These are phyloP conservation scores for Lotmaria passim DNA, from an alignment of 208 protist genomes.

Conservation along the genomic window DNA sequence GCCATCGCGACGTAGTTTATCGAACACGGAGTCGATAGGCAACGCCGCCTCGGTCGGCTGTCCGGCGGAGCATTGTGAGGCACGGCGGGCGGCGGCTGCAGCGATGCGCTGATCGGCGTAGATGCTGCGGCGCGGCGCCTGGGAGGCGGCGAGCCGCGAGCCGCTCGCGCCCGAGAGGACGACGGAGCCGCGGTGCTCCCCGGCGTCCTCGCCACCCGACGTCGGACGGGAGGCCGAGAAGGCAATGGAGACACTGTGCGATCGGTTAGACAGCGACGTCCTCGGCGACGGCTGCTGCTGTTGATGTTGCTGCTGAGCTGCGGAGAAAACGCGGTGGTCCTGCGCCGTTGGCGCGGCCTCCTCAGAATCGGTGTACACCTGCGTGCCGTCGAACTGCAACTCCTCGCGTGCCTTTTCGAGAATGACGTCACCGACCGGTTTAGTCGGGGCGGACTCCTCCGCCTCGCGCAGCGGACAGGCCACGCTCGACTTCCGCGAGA, in stretches of 20 bases:
- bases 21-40: slow-evolving; percentile 32
- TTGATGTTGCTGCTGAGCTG: too few relatives aligned
- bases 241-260: slow-evolving; percentile 8
- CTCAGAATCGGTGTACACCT: slow-evolving; percentile 6
- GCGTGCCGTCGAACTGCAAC: slow-evolving; percentile 27
- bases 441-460: slow-evolving; percentile 10
- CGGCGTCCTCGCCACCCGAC: slow-evolving; percentile 27
- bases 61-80: slow-evolving; percentile 2
- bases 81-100: slow-evolving; percentile 14
- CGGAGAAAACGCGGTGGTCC: too few relatives aligned
- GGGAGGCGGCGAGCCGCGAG: slow-evolving; percentile 13
- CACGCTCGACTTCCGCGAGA: slow-evolving; percentile 12
- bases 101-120: slow-evolving; percentile 34
- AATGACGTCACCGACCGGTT: slow-evolving; percentile 66
- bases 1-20: slow-evolving; percentile 66
- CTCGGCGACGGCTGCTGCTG: too few relatives aligned
- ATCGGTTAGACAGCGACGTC: not conserved
- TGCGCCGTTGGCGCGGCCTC: not conserved
- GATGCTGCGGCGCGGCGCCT: slow-evolving; percentile 17
- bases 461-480: slow-evolving; percentile 1
- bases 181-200: slow-evolving; percentile 26
- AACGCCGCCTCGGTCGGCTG: not conserved
- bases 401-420: slow-evolving; percentile 68
- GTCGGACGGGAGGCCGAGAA: slow-evolving; percentile 2
- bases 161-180: not conserved